Evolutionary conservation across 768 basidiomycete species (phyloP).

Genomic region (Podaxis sp.): DNA sequence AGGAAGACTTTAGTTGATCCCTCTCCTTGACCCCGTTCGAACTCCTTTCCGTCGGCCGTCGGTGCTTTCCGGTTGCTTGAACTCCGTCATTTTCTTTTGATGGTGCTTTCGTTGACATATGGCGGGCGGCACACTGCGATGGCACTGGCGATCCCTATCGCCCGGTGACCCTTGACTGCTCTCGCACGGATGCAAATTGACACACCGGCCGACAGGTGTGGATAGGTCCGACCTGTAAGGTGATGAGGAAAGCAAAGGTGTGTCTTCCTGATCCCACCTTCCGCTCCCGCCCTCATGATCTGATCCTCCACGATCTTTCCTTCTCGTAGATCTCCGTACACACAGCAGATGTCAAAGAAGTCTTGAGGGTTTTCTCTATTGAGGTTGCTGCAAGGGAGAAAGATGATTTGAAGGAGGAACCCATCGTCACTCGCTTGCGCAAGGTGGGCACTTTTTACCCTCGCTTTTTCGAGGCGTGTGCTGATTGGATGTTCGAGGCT

Average conservation of each 20-base stretch:
- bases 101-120: neutral
- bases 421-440: conserved; percentile 75
- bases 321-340: conserved; percentile 82
- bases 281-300: conserved; percentile 10
- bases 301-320: conserved; percentile 22
- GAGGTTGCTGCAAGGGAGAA: conserved; percentile 83
- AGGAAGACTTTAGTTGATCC: neutral
- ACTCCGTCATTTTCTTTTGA: conserved; percentile 10
- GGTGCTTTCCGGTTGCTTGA: conserved; percentile 16
- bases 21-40: neutral
- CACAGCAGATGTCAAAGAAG: conserved; percentile 78
- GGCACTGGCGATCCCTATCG: too few species aligned
- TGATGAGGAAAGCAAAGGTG: conserved; percentile 92
- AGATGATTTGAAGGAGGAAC: conserved; percentile 84
- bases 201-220: conserved; percentile 40
- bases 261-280: conserved; percentile 18
- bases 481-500: conserved; percentile 42
- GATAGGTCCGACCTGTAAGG: conserved; percentile 80
- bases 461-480: conserved; percentile 2
- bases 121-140: neutral
- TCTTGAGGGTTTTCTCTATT: conserved; percentile 75
- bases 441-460: conserved; percentile 47
- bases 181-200: neutral
- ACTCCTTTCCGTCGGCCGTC: conserved; percentile 1
- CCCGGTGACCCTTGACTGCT: conserved; percentile 11